Evolutionary conservation across 257 asterid species (phyloP), one percentile per base, ranked within the genome.

Genomic region (Prunella vulgaris): DNA sequence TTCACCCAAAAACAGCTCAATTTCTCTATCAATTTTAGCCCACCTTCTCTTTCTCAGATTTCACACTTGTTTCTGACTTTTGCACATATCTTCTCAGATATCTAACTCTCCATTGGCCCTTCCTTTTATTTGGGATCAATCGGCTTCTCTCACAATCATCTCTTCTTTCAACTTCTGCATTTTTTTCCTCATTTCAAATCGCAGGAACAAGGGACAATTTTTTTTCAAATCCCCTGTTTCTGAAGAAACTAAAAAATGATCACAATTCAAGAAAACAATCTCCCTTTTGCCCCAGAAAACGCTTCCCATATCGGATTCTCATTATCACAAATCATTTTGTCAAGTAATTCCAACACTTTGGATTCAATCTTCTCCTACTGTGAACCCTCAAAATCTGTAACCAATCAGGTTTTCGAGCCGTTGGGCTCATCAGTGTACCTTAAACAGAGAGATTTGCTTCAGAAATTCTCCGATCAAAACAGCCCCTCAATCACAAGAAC

Each of bases 291-390:
- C 1, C 22, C 69, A 28, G 85, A 62, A 52, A 82, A 78, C 24
- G 70, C 72, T 21, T 64, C 84, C 3, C 71, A 54, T 10, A 80
- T 85, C 30, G 87, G 97, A 57, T 58, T 73, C 20, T 82, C 96
- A 0, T 51, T 93, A 8, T 93, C 98, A 0, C 88, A 84, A 4
- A 79, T 93, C 9, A 84, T 93, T 17, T 20, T 93, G 58, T 77
- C 84, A 7, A 84, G 85, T n/a, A 82, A 85, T 58, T 79, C 93
- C n/a, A 93, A 81, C 83, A 88, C 96, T 3, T 67, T 88, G 66
- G 98, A 93, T 64, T 88, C 98, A n/a, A 80, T 93, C 9, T 88
- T 93, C 78, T 82, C 92, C 35, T 65, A 82, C 83, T 79, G 86
- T 60, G 84, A 86, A 5, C 77, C 68, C 0, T 10, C 84, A 6